These are phyloP conservation scores for Gonium pectorale DNA, from an alignment of 139 green algal species.

Conservation along the genomic window DNA sequence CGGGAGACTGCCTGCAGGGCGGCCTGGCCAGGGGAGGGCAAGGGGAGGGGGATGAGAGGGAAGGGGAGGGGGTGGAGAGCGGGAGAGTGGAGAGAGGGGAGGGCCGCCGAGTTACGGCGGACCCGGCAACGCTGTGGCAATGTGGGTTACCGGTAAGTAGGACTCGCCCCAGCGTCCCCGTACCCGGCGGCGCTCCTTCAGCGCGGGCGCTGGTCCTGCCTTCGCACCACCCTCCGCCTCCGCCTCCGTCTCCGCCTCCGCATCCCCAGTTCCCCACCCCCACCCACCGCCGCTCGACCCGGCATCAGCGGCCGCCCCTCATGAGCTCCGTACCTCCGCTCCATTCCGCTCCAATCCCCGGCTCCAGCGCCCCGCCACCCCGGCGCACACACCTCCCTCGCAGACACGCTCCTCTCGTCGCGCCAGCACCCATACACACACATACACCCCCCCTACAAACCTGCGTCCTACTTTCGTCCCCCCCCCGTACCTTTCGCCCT, in stretches of 20 bases:
- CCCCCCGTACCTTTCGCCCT: neutral
- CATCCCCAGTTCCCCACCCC: too few species aligned
- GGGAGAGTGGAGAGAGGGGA: neutral
- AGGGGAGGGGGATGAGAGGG: neutral
- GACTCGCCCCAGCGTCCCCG: too few species aligned
- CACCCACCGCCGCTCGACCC: too few species aligned
- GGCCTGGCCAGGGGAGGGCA: neutral
- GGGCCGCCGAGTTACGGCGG: neutral
- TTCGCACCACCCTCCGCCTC: neutral
- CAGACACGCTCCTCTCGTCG: too few species aligned
- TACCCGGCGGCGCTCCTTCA: too few species aligned
- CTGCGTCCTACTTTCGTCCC: neutral
- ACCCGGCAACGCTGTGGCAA: neutral
- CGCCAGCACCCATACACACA: too few species aligned
- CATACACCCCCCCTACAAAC: neutral
- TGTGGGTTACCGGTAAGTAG: neutral
- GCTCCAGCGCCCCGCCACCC: neutral
- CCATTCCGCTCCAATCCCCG: neutral
- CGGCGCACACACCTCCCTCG: too few species aligned
- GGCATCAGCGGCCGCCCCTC: too few species aligned
- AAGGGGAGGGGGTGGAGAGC: too few species aligned
- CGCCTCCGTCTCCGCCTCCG: too few species aligned
- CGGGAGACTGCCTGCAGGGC: neutral
- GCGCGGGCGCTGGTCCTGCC: too few species aligned
- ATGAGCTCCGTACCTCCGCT: neutral